Percentiles rank a stretch among this genome's conserved stretches.
phyloP scores from a whole-genome alignment of 768 basidiomycete species.

The Cystofilobasidium capitatum region DNA sequence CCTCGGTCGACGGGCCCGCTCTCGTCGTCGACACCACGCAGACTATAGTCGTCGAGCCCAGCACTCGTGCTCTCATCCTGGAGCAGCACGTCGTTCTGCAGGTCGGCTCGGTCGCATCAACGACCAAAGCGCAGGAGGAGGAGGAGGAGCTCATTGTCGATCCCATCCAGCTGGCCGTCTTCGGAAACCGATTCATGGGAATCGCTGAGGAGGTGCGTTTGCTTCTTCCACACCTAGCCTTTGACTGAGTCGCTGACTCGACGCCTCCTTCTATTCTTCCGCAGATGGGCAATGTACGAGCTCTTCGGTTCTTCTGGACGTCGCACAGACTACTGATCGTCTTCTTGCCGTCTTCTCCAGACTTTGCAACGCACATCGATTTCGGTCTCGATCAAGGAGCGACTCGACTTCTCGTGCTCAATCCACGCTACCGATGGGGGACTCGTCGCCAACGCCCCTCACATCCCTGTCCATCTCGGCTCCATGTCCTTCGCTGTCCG shows the following conservation, averaged over 20 bases:
- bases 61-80: constrained; percentile 14
- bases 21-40: constrained; percentile 9
- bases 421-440: constrained; percentile 32
- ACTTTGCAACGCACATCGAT: constrained; percentile 10
- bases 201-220: neutral
- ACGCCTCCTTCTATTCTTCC: no score
- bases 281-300: no score
- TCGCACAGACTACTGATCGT: neutral
- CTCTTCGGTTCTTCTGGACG: neutral
- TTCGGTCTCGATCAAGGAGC: constrained; percentile 19
- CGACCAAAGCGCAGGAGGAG: neutral
- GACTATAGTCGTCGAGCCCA: constrained; percentile 2
- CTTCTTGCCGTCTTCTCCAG: neutral
- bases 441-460: constrained; percentile 35
- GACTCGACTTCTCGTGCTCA: constrained; percentile 33
- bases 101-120: neutral
- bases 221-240: no score
- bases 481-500: constrained; percentile 29
- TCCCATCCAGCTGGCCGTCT: constrained; percentile 29
- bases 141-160: constrained; percentile 16
- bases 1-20: neutral
- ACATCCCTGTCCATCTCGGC: constrained; percentile 33
- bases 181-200: constrained; percentile 29
- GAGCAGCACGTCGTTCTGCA: constrained; percentile 20
- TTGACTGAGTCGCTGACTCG: neutral